These are phyloP conservation scores for Fusarium redolens DNA, from an alignment of 2,329 filamentous ascomycete genomes.

Conservation along the genomic window DNA sequence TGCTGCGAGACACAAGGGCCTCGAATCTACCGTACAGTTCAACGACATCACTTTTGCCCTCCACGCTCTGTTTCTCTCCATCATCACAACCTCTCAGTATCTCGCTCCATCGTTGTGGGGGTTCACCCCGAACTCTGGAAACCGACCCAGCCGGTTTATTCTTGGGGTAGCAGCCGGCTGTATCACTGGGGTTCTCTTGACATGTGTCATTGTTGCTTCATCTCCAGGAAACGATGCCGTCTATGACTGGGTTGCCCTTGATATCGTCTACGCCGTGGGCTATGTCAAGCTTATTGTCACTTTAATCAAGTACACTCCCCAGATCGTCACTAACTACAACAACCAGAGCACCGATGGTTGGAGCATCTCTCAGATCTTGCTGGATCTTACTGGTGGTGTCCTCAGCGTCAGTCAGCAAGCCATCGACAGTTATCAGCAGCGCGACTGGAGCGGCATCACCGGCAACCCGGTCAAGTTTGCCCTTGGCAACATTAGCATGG, in stretches of 20 bases:
- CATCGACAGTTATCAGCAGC: constrained; percentile 85
- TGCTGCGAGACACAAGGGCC: constrained; percentile 78
- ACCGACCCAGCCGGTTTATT: constrained; percentile 69
- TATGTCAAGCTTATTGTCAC: constrained; percentile 93
- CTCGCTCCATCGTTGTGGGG: constrained; percentile 80
- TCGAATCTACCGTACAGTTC: constrained; percentile 84
- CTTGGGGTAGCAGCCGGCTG: constrained; percentile 77
- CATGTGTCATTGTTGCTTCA: constrained; percentile 60
- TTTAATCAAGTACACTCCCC: constrained; percentile 91
- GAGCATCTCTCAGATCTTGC: constrained; percentile 84
- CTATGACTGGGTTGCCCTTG: constrained; percentile 69
- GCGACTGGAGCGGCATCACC: constrained; percentile 89
- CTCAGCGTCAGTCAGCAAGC: constrained; percentile 84
- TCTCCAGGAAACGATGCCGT: constrained; percentile 52
- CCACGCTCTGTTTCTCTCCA: constrained; percentile 80
- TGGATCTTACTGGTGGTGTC: constrained; percentile 85
- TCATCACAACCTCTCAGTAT: constrained; percentile 80
- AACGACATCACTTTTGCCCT: constrained; percentile 92
- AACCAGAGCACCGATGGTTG: constrained; percentile 89
- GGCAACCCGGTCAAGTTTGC: constrained; percentile 93
- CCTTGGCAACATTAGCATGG: constrained; percentile 84
- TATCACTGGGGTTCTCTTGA: constrained; percentile 66
- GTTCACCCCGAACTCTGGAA: constrained; percentile 70
- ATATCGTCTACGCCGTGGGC: constrained; percentile 75
- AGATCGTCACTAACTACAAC: constrained; percentile 84